These are phyloP conservation scores for Meredithiella fracta DNA, from an alignment of 2,329 filamentous ascomycete species.

Conservation along the genomic window DNA sequence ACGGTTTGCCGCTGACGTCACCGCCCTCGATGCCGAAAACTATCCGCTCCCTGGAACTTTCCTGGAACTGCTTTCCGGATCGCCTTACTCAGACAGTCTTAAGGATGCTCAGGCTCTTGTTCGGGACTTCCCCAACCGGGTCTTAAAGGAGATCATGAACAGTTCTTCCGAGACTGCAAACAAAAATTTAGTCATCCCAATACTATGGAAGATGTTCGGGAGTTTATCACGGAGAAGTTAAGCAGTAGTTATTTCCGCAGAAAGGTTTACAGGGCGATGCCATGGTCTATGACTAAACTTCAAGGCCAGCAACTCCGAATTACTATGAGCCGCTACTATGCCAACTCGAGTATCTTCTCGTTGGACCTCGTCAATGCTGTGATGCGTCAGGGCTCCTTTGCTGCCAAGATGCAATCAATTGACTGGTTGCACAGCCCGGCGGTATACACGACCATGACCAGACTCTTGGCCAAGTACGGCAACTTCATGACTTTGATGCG, in stretches of 20 bases:
- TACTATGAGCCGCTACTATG: slow-evolving; percentile 58
- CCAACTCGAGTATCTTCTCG: slow-evolving; percentile 46
- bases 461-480: slow-evolving; percentile 47
- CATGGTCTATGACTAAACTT: neutral
- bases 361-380: slow-evolving; percentile 50
- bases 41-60: slow-evolving; percentile 53
- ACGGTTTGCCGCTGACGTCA: slow-evolving; percentile 44
- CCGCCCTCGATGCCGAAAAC: slow-evolving; percentile 28
- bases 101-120: slow-evolving; percentile 3
- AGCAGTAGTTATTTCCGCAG: neutral
- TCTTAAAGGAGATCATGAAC: neutral
- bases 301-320: slow-evolving; percentile 28
- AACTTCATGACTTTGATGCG: slow-evolving; percentile 47
- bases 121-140: slow-evolving; percentile 37
- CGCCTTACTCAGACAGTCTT: slow-evolving; percentile 21
- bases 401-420: slow-evolving; percentile 56
- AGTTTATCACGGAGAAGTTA: neutral
- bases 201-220: slow-evolving; percentile 5
- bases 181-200: slow-evolving; percentile 26
- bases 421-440: slow-evolving; percentile 65
- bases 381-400: slow-evolving; percentile 47
- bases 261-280: neutral
- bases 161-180: neutral
- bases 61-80: slow-evolving; percentile 35
- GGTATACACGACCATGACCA: slow-evolving; percentile 43